Evolutionary conservation across 371 early-diverging fungal species (phyloP).

Genomic region (Mycotypha africana): DNA sequence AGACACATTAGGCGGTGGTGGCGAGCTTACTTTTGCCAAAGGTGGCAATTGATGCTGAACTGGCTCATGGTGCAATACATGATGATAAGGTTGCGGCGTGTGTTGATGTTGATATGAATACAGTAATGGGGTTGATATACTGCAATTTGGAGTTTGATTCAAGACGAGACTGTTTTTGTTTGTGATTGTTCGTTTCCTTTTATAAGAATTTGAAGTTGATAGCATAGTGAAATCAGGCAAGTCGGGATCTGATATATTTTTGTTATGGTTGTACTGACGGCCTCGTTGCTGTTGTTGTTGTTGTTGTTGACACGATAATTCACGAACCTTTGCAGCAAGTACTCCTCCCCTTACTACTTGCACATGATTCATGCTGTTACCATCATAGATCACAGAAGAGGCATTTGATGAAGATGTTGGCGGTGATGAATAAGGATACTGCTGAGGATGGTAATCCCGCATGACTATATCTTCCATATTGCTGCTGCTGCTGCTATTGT

Average conservation of each 20-base stretch:
- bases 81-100: background rate
- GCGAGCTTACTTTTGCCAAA: too few species aligned
- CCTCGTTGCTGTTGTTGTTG: background rate
- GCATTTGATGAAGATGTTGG: background rate
- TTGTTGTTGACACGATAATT: conserved; percentile 16
- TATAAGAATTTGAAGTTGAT: conserved; percentile 28
- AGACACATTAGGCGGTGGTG: too few species aligned
- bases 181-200: conserved; percentile 22
- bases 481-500: conserved; percentile 14
- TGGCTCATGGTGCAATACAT: too few species aligned
- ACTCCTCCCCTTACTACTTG: conserved; percentile 22
- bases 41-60: conserved; percentile 10
- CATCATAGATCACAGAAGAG: conserved; percentile 1
- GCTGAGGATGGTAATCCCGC: conserved; percentile 4
- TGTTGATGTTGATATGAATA: conserved; percentile 3
- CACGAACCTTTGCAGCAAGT: conserved; percentile 35
- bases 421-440: background rate
- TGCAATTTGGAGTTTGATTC: conserved; percentile 4
- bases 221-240: conserved; percentile 26
- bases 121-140: conserved; percentile 12
- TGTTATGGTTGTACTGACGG: too few species aligned
- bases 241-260: too few species aligned
- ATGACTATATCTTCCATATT: conserved; percentile 4
- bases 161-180: conserved; percentile 6
- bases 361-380: too few species aligned